Conservation (phyloP, 208 protist species). For the Porcisia hertigi region DNA sequence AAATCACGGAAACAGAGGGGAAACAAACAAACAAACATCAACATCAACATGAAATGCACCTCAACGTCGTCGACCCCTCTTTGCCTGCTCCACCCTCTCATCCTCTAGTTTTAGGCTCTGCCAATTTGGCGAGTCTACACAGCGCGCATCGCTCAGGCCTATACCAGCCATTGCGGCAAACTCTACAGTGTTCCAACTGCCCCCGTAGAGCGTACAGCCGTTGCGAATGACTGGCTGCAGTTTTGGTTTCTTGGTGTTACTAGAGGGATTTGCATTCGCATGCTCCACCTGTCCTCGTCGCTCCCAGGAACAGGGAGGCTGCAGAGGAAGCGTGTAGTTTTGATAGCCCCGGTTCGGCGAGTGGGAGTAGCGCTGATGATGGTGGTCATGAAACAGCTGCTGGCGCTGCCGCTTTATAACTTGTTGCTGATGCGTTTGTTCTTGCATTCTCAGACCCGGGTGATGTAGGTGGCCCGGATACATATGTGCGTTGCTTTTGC, state of each 20-base stretch:
- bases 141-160: constrained; percentile 8
- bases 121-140: constrained; percentile 17
- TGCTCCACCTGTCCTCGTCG: neutral
- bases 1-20: too few relatives aligned
- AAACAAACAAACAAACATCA: neutral
- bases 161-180: constrained; percentile 6
- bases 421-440: neutral
- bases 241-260: neutral
- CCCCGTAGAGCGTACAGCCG: neutral
- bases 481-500: neutral
- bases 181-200: neutral
- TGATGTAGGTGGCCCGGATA: neutral
- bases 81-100: neutral
- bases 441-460: neutral
- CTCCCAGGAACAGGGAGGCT: neutral
- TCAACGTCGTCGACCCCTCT: neutral
- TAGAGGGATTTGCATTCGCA: too few relatives aligned
- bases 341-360: neutral
- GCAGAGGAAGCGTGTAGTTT: neutral
- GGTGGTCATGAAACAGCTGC: neutral
- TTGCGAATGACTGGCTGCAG: constrained; percentile 18
- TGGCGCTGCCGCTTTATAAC: neutral
- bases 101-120: neutral
- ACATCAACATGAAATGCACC: neutral
- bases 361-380: neutral